These are phyloP conservation scores for Neurospora cerealis DNA, from an alignment of 495 filamentous ascomycete genomes.

Conservation along the genomic window DNA sequence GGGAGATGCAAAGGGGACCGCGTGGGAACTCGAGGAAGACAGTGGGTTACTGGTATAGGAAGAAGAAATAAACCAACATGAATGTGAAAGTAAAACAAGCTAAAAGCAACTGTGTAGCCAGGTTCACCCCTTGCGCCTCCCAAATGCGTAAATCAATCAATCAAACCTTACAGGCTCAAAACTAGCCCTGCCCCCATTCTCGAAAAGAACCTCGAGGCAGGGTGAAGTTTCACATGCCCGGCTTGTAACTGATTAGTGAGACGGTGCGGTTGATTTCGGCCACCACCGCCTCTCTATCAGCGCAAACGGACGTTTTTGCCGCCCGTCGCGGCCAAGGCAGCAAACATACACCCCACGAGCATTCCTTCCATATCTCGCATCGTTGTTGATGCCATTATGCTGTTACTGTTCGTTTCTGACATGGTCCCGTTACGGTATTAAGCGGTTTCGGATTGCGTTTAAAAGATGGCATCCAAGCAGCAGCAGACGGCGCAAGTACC, in stretches of 20 bases:
- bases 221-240: background rate
- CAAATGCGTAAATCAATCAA: background rate
- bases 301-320: background rate
- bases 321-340: background rate
- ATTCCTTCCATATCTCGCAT: background rate
- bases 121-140: background rate
- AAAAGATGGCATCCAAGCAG: slow-evolving; percentile 39
- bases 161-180: background rate
- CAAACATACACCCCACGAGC: background rate
- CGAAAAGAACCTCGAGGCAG: background rate
- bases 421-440: background rate
- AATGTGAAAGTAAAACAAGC: background rate
- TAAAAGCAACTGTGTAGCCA: background rate
- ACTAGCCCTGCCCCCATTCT: background rate
- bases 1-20: background rate
- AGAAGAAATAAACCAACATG: background rate
- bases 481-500: slow-evolving; percentile 38
- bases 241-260: background rate
- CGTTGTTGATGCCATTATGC: background rate
- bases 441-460: slow-evolving; percentile 3
- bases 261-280: background rate
- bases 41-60: background rate
- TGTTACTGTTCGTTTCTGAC: background rate
- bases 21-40: background rate
- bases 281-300: background rate